Percentiles rank a stretch among this genome's conserved stretches.
Evolutionary conservation across 2,329 filamentous ascomycete species (phyloP).

Genomic region (Microdochium nivale): DNA sequence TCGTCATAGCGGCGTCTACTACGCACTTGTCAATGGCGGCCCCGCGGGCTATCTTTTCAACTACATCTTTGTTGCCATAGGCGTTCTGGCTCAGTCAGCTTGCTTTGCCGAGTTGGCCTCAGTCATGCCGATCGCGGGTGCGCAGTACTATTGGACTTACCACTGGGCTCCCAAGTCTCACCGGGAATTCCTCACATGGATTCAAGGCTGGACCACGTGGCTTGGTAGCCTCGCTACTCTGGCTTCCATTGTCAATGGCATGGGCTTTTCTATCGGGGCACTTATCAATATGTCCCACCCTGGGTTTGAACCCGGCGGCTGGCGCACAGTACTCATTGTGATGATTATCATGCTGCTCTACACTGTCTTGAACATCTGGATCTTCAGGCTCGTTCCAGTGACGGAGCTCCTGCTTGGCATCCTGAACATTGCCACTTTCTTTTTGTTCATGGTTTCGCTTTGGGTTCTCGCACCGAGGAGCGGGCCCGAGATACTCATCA

Average conservation of each 20-base stretch:
- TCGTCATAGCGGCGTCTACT: not conserved
- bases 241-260: no score
- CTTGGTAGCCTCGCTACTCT: no score
- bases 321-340: constrained; percentile 3
- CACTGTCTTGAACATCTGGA: constrained; percentile 2
- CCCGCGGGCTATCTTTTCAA: not conserved
- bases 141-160: no score
- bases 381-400: constrained; percentile 3
- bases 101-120: not conserved
- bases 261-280: no score
- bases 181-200: no score
- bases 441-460: constrained; percentile 3
- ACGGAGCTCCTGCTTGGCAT: constrained; percentile 3
- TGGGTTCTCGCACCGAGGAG: constrained; percentile 4
- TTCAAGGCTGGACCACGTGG: no score
- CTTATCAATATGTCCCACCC: no score
- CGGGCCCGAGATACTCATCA: constrained; percentile 1
- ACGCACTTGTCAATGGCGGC: not conserved
- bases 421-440: constrained; percentile 3
- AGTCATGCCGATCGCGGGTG: not conserved
- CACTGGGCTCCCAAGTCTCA: no score
- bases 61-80: not conserved
- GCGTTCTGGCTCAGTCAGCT: not conserved
- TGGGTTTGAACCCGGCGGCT: no score
- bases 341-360: not conserved